Evolutionary conservation across 805 yeast species (phyloP), one percentile per base, ranked within the genome.

Genomic region (Saturnispora sanitii): DNA sequence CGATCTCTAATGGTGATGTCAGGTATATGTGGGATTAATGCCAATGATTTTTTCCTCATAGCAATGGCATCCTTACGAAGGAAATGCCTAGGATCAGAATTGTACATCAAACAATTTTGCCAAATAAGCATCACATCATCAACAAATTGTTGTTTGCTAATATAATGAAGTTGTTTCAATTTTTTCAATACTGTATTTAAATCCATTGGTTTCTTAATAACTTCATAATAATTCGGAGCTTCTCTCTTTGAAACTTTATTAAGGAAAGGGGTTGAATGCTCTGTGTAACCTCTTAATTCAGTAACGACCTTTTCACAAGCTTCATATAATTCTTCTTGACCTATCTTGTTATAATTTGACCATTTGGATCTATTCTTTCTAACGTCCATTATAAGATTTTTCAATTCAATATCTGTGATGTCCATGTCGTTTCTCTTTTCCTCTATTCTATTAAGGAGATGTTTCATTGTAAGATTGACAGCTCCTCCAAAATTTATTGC

Each of bases 231-330:
- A 56, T 92, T 92, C 6, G 98, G 99, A 0, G 99, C 99, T 54
- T 92, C 99, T 42, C 98, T 72, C 57, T 92, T 92, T 44, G 92
- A 85, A n/a, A 92, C 99, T 55, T 85, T 84, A 62, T 88, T 92
- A 49, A 92, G 67, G 55, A 92, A 92, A 0, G 97, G 95, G 1
- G 96, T 87, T 0, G 96, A 87, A 61, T 92, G 97, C 54, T 92
- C 96, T 0, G 98, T 90, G 50, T 82, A 85, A 6, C 90, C 84
- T 54, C 98, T 71, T 25, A 92, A 65, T 52, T 92, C 97, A 48
- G 79, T 65, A 0, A 90, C 88, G 1, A 92, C 98, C 54, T 87
- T 88, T 52, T 92, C 99, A 53, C 96, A 90, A 0, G 96, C 95
- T 51, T 94, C 98, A 55, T 92, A 92, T 18, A 92, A 70, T 58